Evolutionary conservation across 208 protist species (phyloP), one percentile per base, ranked within the genome.

Genomic region (Wallacemonas rigidus): DNA sequence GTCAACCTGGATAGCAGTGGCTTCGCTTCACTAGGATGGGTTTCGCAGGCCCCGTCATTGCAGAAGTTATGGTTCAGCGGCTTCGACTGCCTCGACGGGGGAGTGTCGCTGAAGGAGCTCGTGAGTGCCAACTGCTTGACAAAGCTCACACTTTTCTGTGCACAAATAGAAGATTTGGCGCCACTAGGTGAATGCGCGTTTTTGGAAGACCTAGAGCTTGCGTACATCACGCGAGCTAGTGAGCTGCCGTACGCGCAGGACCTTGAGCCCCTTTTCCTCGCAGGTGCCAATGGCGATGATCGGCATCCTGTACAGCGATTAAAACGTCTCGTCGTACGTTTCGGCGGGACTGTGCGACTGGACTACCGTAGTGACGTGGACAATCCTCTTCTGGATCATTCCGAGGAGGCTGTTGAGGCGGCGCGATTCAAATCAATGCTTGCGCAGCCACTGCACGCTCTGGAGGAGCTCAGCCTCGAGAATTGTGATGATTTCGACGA

Each of bases 341-440:
- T 48, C 40, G 4, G 8, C n/a, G 40, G 40, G 12, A 6, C n/a
- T 3, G n/a, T 65, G 0, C 60, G 60, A n/a, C 8, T 65, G 5
- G 60, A 65, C 17, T 50, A 65, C 15, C 60, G 60, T 41, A 65
- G 60, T 26, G 60, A 65, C 41, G 36, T n/a, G 36, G 14, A 26
- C 40, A 41, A 48, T 12, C 60, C 60, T 6, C 60, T 48, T 17
- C 4, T 48, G 40, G 40, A 65, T 35, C 12, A 11, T 5, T 65
- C 60, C 43, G 40, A 65, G 4, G 4, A 6, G 4, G 60, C 60
- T 3, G 14, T 65, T 8, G 60, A 38, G 36, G 41, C 7, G 6
- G 4, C 60, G 60, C 60, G 43, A 11, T 50, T 48, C 36, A 15
- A n/a, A 15, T 65, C 60, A 8, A 45, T 65, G 41, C 26, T 65